phyloP scores from a whole-genome alignment of 495 filamentous ascomycete genomes.

The Coniosporium apollinis region DNA sequence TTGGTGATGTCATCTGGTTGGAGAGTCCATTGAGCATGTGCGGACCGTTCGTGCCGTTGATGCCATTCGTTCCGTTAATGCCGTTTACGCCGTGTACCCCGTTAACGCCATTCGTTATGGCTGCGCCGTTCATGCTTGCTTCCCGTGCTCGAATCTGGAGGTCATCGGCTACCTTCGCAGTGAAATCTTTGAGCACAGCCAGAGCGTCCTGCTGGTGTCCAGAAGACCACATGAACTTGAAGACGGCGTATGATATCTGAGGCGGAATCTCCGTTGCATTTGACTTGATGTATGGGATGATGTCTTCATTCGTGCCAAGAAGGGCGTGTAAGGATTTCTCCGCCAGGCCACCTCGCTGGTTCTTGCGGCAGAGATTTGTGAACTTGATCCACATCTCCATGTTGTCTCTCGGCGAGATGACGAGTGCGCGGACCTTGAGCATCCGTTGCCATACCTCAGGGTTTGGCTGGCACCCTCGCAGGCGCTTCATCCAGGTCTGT shows the following conservation, averaged over 20 bases:
- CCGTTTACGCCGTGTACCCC: constrained; percentile 26
- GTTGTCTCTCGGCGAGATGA: constrained; percentile 79
- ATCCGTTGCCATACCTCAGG: constrained; percentile 97
- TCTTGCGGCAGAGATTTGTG: constrained; percentile 92
- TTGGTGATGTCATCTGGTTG: constrained; percentile 10
- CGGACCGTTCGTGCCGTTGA: constrained; percentile 21
- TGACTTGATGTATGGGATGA: constrained; percentile 7
- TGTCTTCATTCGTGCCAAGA: constrained; percentile 43
- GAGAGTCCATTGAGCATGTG: constrained; percentile 16
- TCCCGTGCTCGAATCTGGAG: constrained; percentile 41
- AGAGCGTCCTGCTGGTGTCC: constrained; percentile 56
- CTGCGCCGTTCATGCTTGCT: constrained; percentile 10
- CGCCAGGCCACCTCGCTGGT: constrained; percentile 82
- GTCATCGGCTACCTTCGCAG: constrained; percentile 55
- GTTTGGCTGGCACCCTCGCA: constrained; percentile 90
- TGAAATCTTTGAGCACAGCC: constrained; percentile 66
- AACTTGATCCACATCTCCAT: constrained; percentile 99
- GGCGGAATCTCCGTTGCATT: constrained; percentile 16
- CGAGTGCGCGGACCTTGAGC: constrained; percentile 84
- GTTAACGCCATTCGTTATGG: constrained; percentile 20
- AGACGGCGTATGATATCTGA: constrained; percentile 73
- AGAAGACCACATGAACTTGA: constrained; percentile 89
- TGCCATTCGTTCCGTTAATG: constrained; percentile 45
- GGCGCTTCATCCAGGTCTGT: constrained; percentile 81
- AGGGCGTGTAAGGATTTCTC: constrained; percentile 83